phyloP scores from a whole-genome alignment of 192 early-diverging fungal genomes.

The Irineochytrium annulatum region DNA sequence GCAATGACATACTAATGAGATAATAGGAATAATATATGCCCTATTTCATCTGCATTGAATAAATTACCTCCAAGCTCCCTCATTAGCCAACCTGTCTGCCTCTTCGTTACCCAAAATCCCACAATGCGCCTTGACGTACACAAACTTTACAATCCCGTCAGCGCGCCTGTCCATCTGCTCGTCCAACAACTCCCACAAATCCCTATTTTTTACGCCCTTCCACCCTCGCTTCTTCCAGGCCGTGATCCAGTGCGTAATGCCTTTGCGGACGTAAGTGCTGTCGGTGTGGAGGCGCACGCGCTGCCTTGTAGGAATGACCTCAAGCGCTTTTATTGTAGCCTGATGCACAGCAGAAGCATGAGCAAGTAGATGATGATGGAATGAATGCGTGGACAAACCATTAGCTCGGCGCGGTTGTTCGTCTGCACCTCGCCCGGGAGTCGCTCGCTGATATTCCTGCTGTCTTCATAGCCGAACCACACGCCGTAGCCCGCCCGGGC shows the following conservation, averaged over 20 bases:
- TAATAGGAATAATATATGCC: no score
- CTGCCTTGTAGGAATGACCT: constrained; percentile 7
- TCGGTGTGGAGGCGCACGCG: constrained; percentile 61
- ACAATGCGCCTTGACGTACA: constrained; percentile 67
- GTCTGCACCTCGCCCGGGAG: constrained; percentile 38
- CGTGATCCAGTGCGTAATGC: constrained; percentile 63
- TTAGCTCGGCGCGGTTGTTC: constrained; percentile 47
- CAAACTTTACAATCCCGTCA: constrained; percentile 11
- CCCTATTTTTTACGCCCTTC: constrained; percentile 71
- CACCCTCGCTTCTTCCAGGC: constrained; percentile 72
- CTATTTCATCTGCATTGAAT: no score
- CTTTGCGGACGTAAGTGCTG: constrained; percentile 70
- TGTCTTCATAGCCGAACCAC: constrained; percentile 69
- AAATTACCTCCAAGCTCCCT: no score
- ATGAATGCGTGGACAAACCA: constrained; percentile 10
- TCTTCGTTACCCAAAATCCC: constrained; percentile 74
- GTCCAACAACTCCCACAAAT: constrained; percentile 65
- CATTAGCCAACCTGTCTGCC: constrained; percentile 73
- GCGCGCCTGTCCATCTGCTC: constrained; percentile 18
- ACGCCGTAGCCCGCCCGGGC: constrained; percentile 83
- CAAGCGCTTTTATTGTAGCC: constrained; percentile 32
- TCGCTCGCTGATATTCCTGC: constrained; percentile 41
- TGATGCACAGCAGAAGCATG: constrained; percentile 8
- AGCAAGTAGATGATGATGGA: background rate
- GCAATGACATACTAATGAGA: no score